These are phyloP conservation scores for Flammula alnicola DNA, from an alignment of 1,284 basidiomycete species.

Conservation along the genomic window DNA sequence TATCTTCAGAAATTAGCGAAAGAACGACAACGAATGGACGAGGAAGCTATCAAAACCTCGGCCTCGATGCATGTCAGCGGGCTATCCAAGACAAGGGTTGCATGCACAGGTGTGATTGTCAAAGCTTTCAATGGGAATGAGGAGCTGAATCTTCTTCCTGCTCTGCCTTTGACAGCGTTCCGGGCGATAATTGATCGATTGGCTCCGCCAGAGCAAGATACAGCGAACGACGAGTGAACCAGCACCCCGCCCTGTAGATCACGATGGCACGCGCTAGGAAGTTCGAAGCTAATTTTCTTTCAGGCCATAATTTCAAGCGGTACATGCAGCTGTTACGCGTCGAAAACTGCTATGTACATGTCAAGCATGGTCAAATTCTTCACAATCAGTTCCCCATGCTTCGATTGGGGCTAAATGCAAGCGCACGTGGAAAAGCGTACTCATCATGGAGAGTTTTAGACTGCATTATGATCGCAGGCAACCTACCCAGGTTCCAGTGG, in stretches of 20 bases:
- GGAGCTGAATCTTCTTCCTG: not conserved
- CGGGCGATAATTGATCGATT: conserved; percentile 5
- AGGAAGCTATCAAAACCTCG: conserved; percentile 10
- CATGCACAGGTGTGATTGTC: conserved; percentile 17
- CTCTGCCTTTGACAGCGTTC: conserved; percentile 4
- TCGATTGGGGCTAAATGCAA: no score
- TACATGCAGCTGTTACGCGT: no score
- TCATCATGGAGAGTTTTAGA: no score
- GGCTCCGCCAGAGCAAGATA: not conserved
- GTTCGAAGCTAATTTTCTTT: no score
- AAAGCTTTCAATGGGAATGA: not conserved
- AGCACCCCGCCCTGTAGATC: not conserved
- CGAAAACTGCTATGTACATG: no score
- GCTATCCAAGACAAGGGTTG: conserved; percentile 20
- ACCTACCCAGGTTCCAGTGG: no score
- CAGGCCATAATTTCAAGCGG: no score
- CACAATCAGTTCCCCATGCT: no score
- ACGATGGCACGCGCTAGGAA: not conserved
- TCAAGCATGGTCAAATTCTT: no score
- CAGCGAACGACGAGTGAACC: not conserved
- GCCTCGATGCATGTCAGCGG: conserved; percentile 8
- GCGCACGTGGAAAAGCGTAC: no score
- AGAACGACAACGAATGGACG: conserved; percentile 13
- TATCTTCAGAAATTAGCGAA: conserved; percentile 11
- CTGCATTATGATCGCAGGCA: no score